Evolutionary conservation across 495 filamentous ascomycete genomes (phyloP), one percentile per base, ranked within the genome.

Genomic region (Aspergillus heteromorphus): DNA sequence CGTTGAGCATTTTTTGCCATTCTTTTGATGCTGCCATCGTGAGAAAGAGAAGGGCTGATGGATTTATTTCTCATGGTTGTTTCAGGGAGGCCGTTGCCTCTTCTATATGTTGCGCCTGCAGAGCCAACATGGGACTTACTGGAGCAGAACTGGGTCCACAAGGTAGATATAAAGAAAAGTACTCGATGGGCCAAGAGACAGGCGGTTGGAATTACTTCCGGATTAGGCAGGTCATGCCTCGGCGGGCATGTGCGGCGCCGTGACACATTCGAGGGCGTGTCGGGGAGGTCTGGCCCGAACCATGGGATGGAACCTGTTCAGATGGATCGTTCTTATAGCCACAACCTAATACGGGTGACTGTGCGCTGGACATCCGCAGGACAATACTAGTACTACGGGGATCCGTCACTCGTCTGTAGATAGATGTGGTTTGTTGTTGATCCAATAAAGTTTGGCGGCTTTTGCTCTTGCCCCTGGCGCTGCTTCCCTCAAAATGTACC

Each of bases 1-100:
- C 70, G 14, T 65, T 67, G 19, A 69, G 58, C 65, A 71, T 70
- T 38, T 69, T 70, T 21, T 66, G 53, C 66, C 68, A 68, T 60
- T 72, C 70, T 50, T 69, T 63, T 13, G 68, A 71, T 4, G 65
- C 53, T 9, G 67, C 41, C 67, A 70, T 70, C 0, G 17, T 57
- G 23, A 14, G 20, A 9, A 23, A 6, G 3, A 21, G 10, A n/a
- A 23, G 25, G 14, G 25, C 8, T 14, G 27, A 25, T 20, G 27
- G 21, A 17, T 27, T 16, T 6, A 20, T 27, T n/a, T n/a, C 21
- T 2, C 13, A 8, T 14, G 16, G 23, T 20, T 2, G 16, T 45
- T 4, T 11, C 16, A 41, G 13, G n/a, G 20, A 27, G 36, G 21
- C 16, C 9, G 20, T 11, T 11, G 14, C 19, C 19, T 1, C 11